Evolutionary conservation across 1,284 basidiomycete species (phyloP), one percentile per base, ranked within the genome.

Genomic region (Bjerkandera adusta): DNA sequence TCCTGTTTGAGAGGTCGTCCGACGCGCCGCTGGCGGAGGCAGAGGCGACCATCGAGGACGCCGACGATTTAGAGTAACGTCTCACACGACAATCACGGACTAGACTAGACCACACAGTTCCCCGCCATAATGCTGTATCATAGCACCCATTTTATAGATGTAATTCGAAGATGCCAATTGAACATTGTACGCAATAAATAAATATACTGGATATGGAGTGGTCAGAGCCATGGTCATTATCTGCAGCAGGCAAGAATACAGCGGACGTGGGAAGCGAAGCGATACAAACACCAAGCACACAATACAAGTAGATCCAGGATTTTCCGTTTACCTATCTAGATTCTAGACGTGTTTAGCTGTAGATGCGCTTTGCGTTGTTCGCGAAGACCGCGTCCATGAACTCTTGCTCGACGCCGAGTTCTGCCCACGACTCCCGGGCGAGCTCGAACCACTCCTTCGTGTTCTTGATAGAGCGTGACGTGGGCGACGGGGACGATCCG

Each of bases 391-490:
- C 82, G 60, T 91, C 83, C 48, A 93, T 72, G 27, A 77, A 83
- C 26, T 84, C 83, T 62, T 86, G 82, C 47, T 89, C 89, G 50
- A 90, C 75, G 5, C 86, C 89, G 24, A 94, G 72, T 67, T 93
- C 89, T n/a, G 86, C 79, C 43, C 92, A 75, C 1, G 82, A 83
- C 62, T 88, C 88, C 51, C 87, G 75, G 12, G 89, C 82, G 45
- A 92, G 75, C 51, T 81, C 82, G 60, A 91, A 94, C 92, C 92
- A 95, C 55, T 86, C 79, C 12, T 72, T 73, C 7, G 76, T 73
- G 40, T 68, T 75, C 5, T 34, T 10, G 37, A 60, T 58, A 21
- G 67, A 71, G 39, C 61, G 70, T n/a, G 70, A 76, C 42, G 55
- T 64, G n/a, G 66, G 62, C 8, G 73, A 68, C 4, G 76, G 69